These are phyloP conservation scores for Chrysoporthe austroafricana DNA, from an alignment of 2,329 filamentous ascomycete species.

Conservation along the genomic window DNA sequence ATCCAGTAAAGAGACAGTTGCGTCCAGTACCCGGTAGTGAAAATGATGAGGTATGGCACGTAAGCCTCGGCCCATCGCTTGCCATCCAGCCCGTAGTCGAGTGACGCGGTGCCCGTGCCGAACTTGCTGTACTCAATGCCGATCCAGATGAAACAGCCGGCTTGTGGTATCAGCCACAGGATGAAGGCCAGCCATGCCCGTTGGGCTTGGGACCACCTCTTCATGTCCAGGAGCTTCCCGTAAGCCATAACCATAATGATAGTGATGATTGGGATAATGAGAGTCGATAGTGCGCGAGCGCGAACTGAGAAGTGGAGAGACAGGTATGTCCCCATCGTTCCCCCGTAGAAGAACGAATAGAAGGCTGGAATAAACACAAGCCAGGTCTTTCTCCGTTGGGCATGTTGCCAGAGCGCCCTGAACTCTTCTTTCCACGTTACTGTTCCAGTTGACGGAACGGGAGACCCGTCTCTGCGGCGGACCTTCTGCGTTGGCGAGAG, in stretches of 20 bases:
- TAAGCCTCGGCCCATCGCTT: constrained; percentile 28
- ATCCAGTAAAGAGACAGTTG: constrained; percentile 41
- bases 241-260: constrained; percentile 33
- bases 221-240: constrained; percentile 27
- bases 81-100: constrained; percentile 23
- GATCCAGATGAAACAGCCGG: constrained; percentile 39
- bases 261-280: constrained; percentile 35
- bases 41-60: constrained; percentile 26
- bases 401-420: constrained; percentile 31
- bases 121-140: constrained; percentile 28
- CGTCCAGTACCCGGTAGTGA: constrained; percentile 30
- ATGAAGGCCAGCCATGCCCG: constrained; percentile 37
- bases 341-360: constrained; percentile 45
- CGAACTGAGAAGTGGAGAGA: constrained; percentile 40
- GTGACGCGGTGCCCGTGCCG: neutral
- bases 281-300: constrained; percentile 38
- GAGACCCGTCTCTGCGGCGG: constrained; percentile 33
- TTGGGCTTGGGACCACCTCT: constrained; percentile 35
- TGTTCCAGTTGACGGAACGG: constrained; percentile 31
- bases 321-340: constrained; percentile 42
- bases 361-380: constrained; percentile 41
- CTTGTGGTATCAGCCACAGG: constrained; percentile 37
- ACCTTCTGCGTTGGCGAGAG: constrained; percentile 35
- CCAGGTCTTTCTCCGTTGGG: constrained; percentile 36
- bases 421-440: constrained; percentile 33